A percentile compares a stretch with the other conserved stretches of the same genome.
phyloP scores from a whole-genome alignment of 306 rosid genomes.

The Prosopis cineraria region DNA sequence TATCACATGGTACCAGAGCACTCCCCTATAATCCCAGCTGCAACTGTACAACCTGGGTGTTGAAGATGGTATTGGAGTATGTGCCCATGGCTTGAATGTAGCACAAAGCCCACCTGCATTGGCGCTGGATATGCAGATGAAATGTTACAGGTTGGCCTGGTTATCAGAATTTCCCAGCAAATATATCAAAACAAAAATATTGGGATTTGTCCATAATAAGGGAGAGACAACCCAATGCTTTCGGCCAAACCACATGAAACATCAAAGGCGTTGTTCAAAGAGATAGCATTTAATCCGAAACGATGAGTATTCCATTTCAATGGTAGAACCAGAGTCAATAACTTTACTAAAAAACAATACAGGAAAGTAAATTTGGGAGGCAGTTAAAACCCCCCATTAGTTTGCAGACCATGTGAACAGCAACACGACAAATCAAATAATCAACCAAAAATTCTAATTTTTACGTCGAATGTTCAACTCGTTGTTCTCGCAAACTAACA shows the following conservation, averaged over 20 bases:
- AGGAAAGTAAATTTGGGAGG: not conserved
- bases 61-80: not conserved
- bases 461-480: not conserved
- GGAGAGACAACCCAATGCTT: not conserved
- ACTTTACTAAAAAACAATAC: not conserved
- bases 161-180: not conserved
- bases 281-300: not conserved
- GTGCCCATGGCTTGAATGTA: not conserved
- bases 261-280: not conserved
- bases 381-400: not conserved
- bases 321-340: not conserved
- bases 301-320: not conserved
- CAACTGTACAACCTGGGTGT: not conserved
- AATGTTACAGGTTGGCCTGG: not conserved
- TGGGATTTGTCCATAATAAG: not conserved
- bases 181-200: not conserved
- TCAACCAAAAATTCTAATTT: not conserved
- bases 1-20: not conserved
- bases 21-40: not conserved
- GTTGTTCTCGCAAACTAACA: slow-evolving; percentile 12
- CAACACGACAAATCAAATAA: not conserved
- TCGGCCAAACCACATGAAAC: not conserved
- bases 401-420: not conserved
- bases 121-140: not conserved
- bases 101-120: not conserved